Base-by-base conservation (phyloP, 371 early-diverging fungal species). In the Parasitella parasitica region DNA sequence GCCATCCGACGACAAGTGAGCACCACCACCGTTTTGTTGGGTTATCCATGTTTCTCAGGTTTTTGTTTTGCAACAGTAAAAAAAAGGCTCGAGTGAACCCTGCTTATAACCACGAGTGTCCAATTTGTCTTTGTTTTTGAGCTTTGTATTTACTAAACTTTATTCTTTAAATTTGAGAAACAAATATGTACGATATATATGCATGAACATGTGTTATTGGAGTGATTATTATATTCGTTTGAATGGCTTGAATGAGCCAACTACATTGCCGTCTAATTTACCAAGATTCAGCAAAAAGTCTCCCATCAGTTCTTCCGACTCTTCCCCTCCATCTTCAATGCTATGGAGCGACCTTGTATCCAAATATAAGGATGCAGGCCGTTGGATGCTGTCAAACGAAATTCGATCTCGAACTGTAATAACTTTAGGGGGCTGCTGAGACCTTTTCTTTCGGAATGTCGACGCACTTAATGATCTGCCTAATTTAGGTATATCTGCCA, bases 281-380 rank as follows among this genome's bases (percentile, higher is more conserved):
- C 66, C 75, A 13, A 82, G 60, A 3, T 73, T 72, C 11, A 68
- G 60, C 15, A 82, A 54, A 59, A 82, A 82, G 59, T 77, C 80
- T 20, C 82, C 82, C 61, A 82, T 64, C 6, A 70, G 13, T 20
- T 77, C 76, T 16, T 71, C 75, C 35, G 59, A 43, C 1, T 70
- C 66, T 28, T 66, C 66, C 7, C 52, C 22, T 13, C 67, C 59
- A 34, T 58, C 57, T 28, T 69, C 59, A 3, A 59, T 51, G 6
- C 64, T 67, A n/a, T 63, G 59, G 24, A 73, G 54, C 7, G 72
- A 71, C 4, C 79, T 60, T 13, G 79, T 76, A 38, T 79, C 79
- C 8, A 76, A 57, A 30, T 72, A 76, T 1, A 79, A 76, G 0
- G 79, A 79, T 27, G 76, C 76, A 6, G 79, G 76, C 37, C 79